A percentile compares a stretch with the other conserved stretches of the same genome.
Conservation (phyloP, 2,329 filamentous ascomycete species). For the Alternaria infectoria region DNA sequence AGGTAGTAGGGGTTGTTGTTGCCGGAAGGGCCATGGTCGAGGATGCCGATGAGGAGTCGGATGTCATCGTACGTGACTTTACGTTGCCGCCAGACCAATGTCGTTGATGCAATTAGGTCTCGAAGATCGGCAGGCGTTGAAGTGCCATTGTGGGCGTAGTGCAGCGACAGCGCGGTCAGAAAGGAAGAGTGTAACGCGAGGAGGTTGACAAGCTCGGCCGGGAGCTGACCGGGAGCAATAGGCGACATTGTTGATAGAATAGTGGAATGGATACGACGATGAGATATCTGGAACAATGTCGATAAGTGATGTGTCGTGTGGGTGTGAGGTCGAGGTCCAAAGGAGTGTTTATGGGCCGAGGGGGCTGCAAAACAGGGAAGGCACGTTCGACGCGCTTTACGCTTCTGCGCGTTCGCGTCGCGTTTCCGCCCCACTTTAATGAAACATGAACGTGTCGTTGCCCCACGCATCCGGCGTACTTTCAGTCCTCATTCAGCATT, state of each 20-base stretch:
- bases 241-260: constrained; percentile 38
- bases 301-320: constrained; percentile 21
- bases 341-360: constrained; percentile 36
- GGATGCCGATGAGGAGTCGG: constrained; percentile 53
- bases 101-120: constrained; percentile 49
- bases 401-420: constrained; percentile 32
- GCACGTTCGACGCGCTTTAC: constrained; percentile 29
- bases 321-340: constrained; percentile 7
- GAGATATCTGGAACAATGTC: constrained; percentile 28
- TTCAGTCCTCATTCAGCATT: background rate
- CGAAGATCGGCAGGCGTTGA: constrained; percentile 52
- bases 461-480: constrained; percentile 8
- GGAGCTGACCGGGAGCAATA: constrained; percentile 43
- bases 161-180: constrained; percentile 56
- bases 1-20: constrained; percentile 47
- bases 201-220: constrained; percentile 52
- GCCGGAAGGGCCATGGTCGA: constrained; percentile 37
- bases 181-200: constrained; percentile 56
- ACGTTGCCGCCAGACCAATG: constrained; percentile 55
- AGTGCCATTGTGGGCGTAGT: constrained; percentile 58
- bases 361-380: constrained; percentile 33
- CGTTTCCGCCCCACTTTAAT: constrained; percentile 35
- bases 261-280: constrained; percentile 26
- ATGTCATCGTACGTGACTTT: constrained; percentile 55
- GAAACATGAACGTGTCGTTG: constrained; percentile 12